These are phyloP conservation scores for Tulasnella sp. DNA, from an alignment of 768 basidiomycete genomes.

Conservation along the genomic window DNA sequence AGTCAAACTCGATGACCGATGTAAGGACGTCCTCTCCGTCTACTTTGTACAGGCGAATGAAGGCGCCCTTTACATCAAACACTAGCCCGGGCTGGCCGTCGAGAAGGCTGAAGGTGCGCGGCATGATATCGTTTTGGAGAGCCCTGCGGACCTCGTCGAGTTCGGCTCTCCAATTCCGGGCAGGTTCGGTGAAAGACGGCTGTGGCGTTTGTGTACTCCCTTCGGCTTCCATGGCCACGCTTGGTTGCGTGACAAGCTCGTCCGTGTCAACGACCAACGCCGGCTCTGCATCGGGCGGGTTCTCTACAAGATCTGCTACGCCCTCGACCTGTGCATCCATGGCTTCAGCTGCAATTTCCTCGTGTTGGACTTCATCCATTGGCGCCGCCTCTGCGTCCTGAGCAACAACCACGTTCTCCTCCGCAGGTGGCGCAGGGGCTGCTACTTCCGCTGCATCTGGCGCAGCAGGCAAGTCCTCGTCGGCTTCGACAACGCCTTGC, in stretches of 20 bases:
- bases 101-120: slow-evolving; percentile 63
- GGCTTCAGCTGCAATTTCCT: slow-evolving; percentile 5
- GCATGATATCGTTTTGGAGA: slow-evolving; percentile 52
- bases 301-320: slow-evolving; percentile 14
- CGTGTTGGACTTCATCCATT: slow-evolving; percentile 15
- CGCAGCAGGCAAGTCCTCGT: slow-evolving; percentile 12
- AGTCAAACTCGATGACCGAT: slow-evolving; percentile 37
- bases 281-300: neutral
- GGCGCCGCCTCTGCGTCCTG: slow-evolving; percentile 20
- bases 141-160: slow-evolving; percentile 57
- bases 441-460: slow-evolving; percentile 20
- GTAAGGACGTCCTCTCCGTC: neutral
- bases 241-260: slow-evolving; percentile 5
- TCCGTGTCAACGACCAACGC: neutral
- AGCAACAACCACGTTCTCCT: neutral
- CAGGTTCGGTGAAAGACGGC: slow-evolving; percentile 5
- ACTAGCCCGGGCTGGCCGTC: slow-evolving; percentile 82
- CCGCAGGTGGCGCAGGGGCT: neutral
- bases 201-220: slow-evolving; percentile 11
- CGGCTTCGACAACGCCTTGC: slow-evolving; percentile 16
- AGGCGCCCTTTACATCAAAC: slow-evolving; percentile 78
- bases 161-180: slow-evolving; percentile 55
- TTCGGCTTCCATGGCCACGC: neutral
- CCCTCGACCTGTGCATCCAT: neutral
- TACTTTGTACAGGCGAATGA: slow-evolving; percentile 49